Conservation (phyloP, 2,329 filamentous ascomycete species). For the Zymoseptoria passerinii region DNA sequence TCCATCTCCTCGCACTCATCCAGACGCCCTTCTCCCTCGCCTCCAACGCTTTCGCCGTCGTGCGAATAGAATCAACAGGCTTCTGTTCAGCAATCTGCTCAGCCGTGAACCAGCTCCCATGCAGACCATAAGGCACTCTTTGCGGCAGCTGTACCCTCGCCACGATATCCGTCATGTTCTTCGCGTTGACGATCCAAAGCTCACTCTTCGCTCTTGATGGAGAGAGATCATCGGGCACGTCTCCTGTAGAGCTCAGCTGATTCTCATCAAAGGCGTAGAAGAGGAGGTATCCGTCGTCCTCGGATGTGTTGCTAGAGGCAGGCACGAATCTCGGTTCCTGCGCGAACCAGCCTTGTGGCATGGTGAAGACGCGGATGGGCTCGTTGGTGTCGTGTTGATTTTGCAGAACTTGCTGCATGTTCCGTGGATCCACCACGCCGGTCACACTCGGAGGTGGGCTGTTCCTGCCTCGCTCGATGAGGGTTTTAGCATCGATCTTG, state of each 20-base stretch:
- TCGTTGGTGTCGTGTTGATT: constrained; percentile 30
- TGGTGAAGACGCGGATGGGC: constrained; percentile 52
- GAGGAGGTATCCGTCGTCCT: constrained; percentile 61
- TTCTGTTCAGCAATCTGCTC: constrained; percentile 45
- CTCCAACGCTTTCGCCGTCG: constrained; percentile 17
- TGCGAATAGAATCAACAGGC: constrained; percentile 28
- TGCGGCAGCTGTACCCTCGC: constrained; percentile 54
- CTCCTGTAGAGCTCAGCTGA: constrained; percentile 40
- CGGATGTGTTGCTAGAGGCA: constrained; percentile 31
- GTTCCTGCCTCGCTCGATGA: constrained; percentile 47
- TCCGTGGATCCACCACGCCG: constrained; percentile 55
- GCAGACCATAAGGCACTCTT: constrained; percentile 61
- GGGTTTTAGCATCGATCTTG: constrained; percentile 49
- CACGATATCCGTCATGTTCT: constrained; percentile 52
- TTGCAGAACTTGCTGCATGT: constrained; percentile 45
- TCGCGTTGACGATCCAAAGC: constrained; percentile 61
- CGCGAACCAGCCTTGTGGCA: constrained; percentile 54
- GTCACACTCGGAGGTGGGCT: constrained; percentile 36
- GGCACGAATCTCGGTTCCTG: constrained; percentile 62
- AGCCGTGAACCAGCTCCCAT: constrained; percentile 54
- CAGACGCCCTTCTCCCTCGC: constrained; percentile 20
- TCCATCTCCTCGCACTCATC: constrained; percentile 23
- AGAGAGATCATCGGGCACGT: constrained; percentile 30
- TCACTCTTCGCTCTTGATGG: constrained; percentile 43
- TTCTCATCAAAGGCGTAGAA: constrained; percentile 63